A percentile compares a stretch with the other conserved stretches of the same genome.
These are phyloP conservation scores for Ilyonectria destructans DNA, from an alignment of 2,329 filamentous ascomycete species.

Conservation along the genomic window DNA sequence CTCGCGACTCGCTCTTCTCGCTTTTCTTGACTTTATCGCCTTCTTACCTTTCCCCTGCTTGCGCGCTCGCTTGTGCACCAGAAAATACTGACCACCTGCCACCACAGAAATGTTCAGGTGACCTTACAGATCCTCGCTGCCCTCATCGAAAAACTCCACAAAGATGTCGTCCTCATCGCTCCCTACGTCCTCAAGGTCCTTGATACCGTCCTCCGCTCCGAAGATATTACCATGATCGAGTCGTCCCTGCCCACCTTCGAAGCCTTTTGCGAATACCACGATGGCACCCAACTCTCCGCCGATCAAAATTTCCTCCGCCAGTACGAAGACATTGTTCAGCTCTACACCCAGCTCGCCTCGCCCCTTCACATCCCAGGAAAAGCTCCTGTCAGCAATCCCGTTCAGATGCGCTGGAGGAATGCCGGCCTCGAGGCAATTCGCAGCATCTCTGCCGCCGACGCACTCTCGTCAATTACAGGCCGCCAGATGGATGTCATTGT, in stretches of 20 bases:
- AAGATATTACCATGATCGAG: slow-evolving; percentile 94
- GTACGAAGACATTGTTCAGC: slow-evolving; percentile 85
- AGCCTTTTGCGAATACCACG: slow-evolving; percentile 90
- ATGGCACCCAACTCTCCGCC: slow-evolving; percentile 86
- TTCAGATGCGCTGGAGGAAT: slow-evolving; percentile 84
- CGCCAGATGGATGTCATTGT: slow-evolving; percentile 85
- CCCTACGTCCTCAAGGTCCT: slow-evolving; percentile 89
- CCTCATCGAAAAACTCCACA: slow-evolving; percentile 92
- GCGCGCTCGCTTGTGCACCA: not conserved
- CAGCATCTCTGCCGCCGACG: slow-evolving; percentile 85
- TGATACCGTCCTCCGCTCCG: slow-evolving; percentile 85
- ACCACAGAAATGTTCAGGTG: slow-evolving; percentile 91
- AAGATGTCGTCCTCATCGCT: slow-evolving; percentile 92
- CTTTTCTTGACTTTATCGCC: not conserved
- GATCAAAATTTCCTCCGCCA: slow-evolving; percentile 87
- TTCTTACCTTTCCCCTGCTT: slow-evolving; percentile 1
- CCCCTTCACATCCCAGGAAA: slow-evolving; percentile 70
- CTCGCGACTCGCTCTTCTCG: not conserved
- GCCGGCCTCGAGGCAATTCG: slow-evolving; percentile 85
- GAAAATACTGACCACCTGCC: slow-evolving; percentile 20
- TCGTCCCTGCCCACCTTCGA: slow-evolving; percentile 90
- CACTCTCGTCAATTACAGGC: slow-evolving; percentile 81
- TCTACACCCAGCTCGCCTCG: slow-evolving; percentile 86
- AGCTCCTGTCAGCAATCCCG: slow-evolving; percentile 76
- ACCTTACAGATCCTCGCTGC: slow-evolving; percentile 93